Conservation (phyloP, 1,139 yeast genomes). For the Candida pseudocylindracea region DNA sequence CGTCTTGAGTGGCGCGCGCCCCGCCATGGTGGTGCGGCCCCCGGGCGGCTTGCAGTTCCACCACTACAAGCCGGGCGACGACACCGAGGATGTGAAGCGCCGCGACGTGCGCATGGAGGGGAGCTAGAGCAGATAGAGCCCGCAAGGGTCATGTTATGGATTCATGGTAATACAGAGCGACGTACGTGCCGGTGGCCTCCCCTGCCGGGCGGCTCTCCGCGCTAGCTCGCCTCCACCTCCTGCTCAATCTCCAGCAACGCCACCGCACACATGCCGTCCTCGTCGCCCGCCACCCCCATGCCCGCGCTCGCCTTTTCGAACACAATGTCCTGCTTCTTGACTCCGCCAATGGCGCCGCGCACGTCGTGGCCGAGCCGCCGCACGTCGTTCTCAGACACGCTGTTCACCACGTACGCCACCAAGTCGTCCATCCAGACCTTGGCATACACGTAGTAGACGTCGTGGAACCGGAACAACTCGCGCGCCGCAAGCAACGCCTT, state of each 20-base stretch:
- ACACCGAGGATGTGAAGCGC: conserved; percentile 4
- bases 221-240: conserved; percentile 32
- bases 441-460: conserved; percentile 73
- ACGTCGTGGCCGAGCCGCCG: conserved; percentile 50
- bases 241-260: conserved; percentile 7
- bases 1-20: conserved; percentile 3
- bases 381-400: conserved; percentile 23
- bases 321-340: conserved; percentile 11
- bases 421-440: conserved; percentile 65
- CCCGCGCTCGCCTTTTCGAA: conserved; percentile 13
- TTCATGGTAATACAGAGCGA: not conserved
- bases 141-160: not conserved
- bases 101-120: not conserved
- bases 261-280: conserved; percentile 18
- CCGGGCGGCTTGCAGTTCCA: conserved; percentile 27
- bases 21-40: conserved; percentile 1
- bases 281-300: conserved; percentile 2
- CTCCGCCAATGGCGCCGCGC: conserved; percentile 9
- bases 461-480: conserved; percentile 66
- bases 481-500: conserved; percentile 34
- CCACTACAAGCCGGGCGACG: conserved; percentile 24
- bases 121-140: no score
- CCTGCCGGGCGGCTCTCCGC: no score
- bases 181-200: conserved; percentile 16
- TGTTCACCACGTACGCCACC: conserved; percentile 54